Base-by-base conservation (phyloP, 805 yeast species). In the Tanozyma kutaoensis region DNA sequence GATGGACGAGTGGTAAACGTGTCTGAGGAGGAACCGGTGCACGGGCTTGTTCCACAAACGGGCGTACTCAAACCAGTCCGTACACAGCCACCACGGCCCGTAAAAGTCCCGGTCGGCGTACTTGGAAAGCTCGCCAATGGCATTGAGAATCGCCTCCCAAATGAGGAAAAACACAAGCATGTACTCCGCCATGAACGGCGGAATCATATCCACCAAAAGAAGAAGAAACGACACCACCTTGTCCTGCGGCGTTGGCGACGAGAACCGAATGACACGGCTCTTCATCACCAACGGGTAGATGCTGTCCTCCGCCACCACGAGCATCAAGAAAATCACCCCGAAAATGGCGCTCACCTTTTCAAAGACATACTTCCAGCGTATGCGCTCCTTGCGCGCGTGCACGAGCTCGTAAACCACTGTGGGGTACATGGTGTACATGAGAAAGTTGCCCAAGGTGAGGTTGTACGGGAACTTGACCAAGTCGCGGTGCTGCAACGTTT, bases 81-180 rank as follows among this genome's bases (percentile, higher is more conserved):
- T 72, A 34, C 93, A 80, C 40, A 86, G 82, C 98, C 99, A 91
- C 98, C 98, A 93, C 24, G 84, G 80, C 3, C 93, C 88, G 46
- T 93, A 91, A 50, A 91, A 91, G 38, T 79, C 79, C 27, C 98
- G 69, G 48, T 91, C 96, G 4, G 82, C 95, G 53, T 76, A 93
- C 28, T 65, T 45, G 11, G 94, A 76, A 21, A 88, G 57, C 48
- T 91, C 98, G 0, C 95, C 97, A 40, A 93, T 68, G 14, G 79
- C 77, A 45, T 86, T 88, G 40, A 86, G 58, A 27, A 88, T 88
- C 5, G 88, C 76, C 43, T 91, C 97, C 98, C 98, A 93, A 35
- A 93, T 91, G 34, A 91, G 58, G 47, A 80, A 86, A 53, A 86
- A 91, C 0, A 71, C 75, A 31, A 91, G 55, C 28, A 91, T 42